Evolutionary conservation across 2,329 filamentous ascomycete genomes (phyloP), one percentile per base, ranked within the genome.

Genomic region (Aspergillus uvarum): DNA sequence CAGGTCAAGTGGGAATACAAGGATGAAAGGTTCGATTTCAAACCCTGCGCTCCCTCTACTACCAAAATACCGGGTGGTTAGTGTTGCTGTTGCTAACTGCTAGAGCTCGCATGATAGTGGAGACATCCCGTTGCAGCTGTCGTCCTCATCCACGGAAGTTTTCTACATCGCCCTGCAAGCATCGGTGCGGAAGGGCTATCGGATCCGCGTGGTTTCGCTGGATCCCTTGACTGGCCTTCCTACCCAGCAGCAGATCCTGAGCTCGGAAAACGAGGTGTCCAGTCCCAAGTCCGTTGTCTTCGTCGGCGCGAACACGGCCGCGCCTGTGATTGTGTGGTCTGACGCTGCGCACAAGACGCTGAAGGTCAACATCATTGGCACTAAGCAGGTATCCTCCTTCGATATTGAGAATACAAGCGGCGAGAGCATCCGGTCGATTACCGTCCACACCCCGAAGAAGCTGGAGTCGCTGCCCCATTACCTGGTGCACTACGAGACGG

Each of bases 401-500:
- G 68, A 71, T 51, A 67, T 81, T 26, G 76, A 77, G 14, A 77
- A 76, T 54, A 67, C 71, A 7, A 77, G 75, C 54, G 75, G 72
- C 8, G 74, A 77, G 51, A 73, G 76, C 5, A 73, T 90, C 54
- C 81, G 87, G 58, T 79, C 80, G 21, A 80, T 90, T 50, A 75
- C 77, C 2, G 81, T 96, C 22, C 91, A 96, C 70, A 90, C 90
- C 1, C 89, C 92, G 16, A 87, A 87, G 65, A 82, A 89, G 58
- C 78, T 86, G 31, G 89, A 90, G 70, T 89, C 90, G 4, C 82
- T 87, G 50, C 82, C 91, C 42, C 92, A 96, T 78, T 96, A 97
- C 78, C 80, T 97, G 32, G 89, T 96, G 5, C 90, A 96, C 67
- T 92, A 87, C 67, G 83, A 88, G 67, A 91, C 91, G 0, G 81